Evolutionary conservation across 108 stramenopile genomes (phyloP).

Genomic region (Fragilariopsis cylindrus): DNA sequence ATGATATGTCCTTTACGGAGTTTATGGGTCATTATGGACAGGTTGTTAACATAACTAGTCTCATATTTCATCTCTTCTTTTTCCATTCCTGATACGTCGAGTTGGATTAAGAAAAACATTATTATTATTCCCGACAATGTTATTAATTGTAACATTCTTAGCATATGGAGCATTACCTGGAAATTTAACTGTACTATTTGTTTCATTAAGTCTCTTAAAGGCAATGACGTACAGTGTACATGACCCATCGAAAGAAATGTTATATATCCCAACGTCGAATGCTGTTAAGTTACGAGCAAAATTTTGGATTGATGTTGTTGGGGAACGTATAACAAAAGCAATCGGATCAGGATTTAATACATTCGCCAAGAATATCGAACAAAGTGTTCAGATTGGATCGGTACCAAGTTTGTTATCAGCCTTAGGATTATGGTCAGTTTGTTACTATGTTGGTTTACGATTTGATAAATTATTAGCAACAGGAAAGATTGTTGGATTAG

Average conservation of each 20-base stretch:
- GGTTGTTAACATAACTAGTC: slow-evolving; percentile 82
- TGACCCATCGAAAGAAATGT: slow-evolving; percentile 91
- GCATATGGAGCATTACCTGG: slow-evolving; percentile 73
- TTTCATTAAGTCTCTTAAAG: slow-evolving; percentile 83
- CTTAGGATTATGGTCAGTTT: slow-evolving; percentile 64
- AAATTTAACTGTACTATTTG: slow-evolving; percentile 80
- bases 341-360: slow-evolving; percentile 78
- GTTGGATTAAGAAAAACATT: slow-evolving; percentile 78
- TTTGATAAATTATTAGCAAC: slow-evolving; percentile 67
- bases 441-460: slow-evolving; percentile 65
- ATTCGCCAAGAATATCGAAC: slow-evolving; percentile 67
- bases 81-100: slow-evolving; percentile 73
- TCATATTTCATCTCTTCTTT: slow-evolving; percentile 81
- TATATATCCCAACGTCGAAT: slow-evolving; percentile 90
- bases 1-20: slow-evolving; percentile 61
- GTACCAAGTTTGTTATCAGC: slow-evolving; percentile 73
- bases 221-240: slow-evolving; percentile 92
- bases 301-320: slow-evolving; percentile 92
- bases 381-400: slow-evolving; percentile 67
- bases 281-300: slow-evolving; percentile 84
- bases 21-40: slow-evolving; percentile 94
- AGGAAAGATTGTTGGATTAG: slow-evolving; percentile 64
- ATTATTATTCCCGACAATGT: slow-evolving; percentile 82
- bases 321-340: slow-evolving; percentile 84
- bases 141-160: slow-evolving; percentile 67